Evolutionary conservation across 2,329 filamentous ascomycete species (phyloP).

Genomic region (Periconia sp.): DNA sequence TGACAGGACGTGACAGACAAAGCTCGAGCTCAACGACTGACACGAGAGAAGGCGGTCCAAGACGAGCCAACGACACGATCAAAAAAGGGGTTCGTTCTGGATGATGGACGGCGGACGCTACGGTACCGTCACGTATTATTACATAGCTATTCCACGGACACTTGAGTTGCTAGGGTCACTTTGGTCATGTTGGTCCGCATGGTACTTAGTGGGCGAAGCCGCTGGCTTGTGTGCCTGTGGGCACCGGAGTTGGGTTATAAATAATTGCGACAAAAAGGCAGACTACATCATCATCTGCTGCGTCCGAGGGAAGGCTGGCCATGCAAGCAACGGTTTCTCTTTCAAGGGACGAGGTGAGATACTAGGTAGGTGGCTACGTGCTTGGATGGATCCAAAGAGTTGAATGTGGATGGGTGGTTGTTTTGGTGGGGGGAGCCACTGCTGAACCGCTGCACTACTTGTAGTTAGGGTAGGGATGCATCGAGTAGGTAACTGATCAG

Average conservation of each 20-base stretch:
- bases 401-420: neutral
- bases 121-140: no score
- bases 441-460: neutral
- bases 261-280: neutral
- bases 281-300: neutral
- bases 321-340: no score
- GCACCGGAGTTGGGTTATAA: neutral
- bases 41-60: no score
- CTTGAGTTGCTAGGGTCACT: neutral
- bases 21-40: no score
- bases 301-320: neutral
- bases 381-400: neutral
- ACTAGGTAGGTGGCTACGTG: no score
- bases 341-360: no score
- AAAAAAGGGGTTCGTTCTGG: no score
- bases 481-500: neutral
- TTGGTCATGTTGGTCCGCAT: no score
- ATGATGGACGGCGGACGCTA: no score
- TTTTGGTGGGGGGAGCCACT: neutral
- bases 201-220: neutral
- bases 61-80: no score
- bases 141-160: neutral
- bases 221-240: neutral
- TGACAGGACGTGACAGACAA: no score
- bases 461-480: neutral